Evolutionary conservation across 371 early-diverging fungal species (phyloP).

Genomic region (Rhizopus stolonifer): DNA sequence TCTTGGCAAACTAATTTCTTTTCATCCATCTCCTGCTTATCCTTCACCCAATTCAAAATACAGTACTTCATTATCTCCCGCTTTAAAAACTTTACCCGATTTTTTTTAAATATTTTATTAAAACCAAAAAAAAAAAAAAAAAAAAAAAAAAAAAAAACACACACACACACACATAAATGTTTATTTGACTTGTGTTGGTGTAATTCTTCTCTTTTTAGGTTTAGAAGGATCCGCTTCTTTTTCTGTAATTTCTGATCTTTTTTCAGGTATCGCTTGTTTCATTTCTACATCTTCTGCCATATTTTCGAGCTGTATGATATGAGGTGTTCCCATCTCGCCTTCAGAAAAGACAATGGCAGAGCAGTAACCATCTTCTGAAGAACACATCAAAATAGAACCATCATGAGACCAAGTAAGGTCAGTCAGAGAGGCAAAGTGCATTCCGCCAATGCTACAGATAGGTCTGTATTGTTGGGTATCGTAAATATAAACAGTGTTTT

Average conservation of each 20-base stretch:
- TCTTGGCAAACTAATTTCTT: no score
- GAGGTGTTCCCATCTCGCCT: slow-evolving; percentile 53
- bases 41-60: slow-evolving; percentile 23
- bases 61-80: slow-evolving; percentile 53
- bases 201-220: slow-evolving; percentile 1
- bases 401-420: slow-evolving; percentile 87
- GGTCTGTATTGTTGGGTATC: slow-evolving; percentile 79
- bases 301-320: slow-evolving; percentile 15
- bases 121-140: no score
- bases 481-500: slow-evolving; percentile 83
- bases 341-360: slow-evolving; percentile 77
- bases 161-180: no score
- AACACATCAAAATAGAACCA: slow-evolving; percentile 70
- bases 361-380: slow-evolving; percentile 90
- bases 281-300: slow-evolving; percentile 27
- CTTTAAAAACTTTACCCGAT: slow-evolving; percentile 43
- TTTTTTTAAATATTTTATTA: no score
- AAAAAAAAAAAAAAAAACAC: not conserved
- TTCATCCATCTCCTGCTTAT: no score
- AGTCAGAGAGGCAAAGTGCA: slow-evolving; percentile 90
- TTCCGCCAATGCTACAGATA: slow-evolving; percentile 71
- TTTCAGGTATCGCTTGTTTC: slow-evolving; percentile 22
- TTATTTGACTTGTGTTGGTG: not conserved
- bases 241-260: not conserved
- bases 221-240: not conserved